These are phyloP conservation scores for Hanseniaspora meyeri DNA, from an alignment of 805 yeast species.

Conservation along the genomic window DNA sequence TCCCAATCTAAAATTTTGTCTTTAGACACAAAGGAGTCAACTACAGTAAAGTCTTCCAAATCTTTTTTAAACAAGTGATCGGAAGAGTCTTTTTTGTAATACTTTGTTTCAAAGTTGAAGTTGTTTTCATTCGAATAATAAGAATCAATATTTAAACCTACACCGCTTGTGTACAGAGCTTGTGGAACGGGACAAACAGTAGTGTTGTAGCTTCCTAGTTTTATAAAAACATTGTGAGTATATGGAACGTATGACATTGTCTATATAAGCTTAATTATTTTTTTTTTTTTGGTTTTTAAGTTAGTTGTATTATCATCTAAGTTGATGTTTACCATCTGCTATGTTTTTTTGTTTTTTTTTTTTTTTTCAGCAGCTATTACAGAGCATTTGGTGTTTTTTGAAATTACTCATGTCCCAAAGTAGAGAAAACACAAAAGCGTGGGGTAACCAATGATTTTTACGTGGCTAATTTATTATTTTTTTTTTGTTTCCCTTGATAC, in stretches of 20 bases:
- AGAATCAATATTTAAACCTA: conserved; percentile 5
- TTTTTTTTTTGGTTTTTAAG: background rate
- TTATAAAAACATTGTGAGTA: conserved; percentile 1
- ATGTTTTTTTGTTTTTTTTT: background rate
- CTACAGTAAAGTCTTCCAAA: background rate
- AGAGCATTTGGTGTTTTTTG: background rate
- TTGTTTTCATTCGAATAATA: conserved; percentile 12
- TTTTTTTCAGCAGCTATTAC: background rate
- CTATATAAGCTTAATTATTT: no score
- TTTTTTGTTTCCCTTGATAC: background rate
- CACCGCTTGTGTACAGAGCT: background rate
- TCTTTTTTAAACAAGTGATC: background rate
- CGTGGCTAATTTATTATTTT: background rate
- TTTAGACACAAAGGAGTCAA: background rate
- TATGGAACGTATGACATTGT: conserved; percentile 2
- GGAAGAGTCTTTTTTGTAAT: background rate
- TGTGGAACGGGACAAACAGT: background rate
- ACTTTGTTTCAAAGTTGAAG: background rate
- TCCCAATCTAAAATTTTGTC: conserved; percentile 3
- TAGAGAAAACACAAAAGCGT: no score
- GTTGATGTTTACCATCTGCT: no score
- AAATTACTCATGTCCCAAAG: no score
- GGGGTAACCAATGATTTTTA: no score
- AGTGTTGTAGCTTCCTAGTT: conserved; percentile 9
- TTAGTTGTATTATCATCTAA: background rate